These are phyloP conservation scores for Xylariaceae sp. DNA, from an alignment of 2,329 filamentous ascomycete species.

Conservation along the genomic window DNA sequence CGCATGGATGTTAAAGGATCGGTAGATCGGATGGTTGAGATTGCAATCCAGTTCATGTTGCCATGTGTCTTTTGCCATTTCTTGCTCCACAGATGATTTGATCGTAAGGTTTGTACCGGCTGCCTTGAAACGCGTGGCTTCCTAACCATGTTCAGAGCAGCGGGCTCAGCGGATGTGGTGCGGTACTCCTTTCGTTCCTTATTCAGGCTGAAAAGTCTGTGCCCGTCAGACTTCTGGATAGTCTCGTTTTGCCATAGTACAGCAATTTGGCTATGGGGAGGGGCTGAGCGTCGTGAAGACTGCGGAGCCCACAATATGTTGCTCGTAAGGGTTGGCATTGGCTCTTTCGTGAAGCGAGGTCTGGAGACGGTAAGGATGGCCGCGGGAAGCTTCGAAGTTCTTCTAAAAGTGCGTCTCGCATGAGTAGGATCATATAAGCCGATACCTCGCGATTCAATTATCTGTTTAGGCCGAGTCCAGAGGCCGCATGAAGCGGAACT, in stretches of 20 bases:
- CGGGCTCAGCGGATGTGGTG: conserved; percentile 33
- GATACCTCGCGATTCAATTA: conserved; percentile 9
- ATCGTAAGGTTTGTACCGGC: conserved; percentile 24
- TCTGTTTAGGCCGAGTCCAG: conserved; percentile 16
- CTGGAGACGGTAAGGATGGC: conserved; percentile 31
- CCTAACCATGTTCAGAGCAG: conserved; percentile 34
- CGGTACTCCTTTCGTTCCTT: conserved; percentile 30
- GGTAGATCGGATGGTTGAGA: conserved; percentile 26
- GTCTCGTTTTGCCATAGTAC: too few species aligned
- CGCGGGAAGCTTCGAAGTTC: conserved; percentile 29
- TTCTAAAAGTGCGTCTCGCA: conserved; percentile 17
- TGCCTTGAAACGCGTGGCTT: conserved; percentile 31
- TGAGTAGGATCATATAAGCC: conserved; percentile 20
- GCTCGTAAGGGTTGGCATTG: conserved; percentile 15
- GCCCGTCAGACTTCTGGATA: too few species aligned
- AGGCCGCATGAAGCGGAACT: conserved; percentile 1
- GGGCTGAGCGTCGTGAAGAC: too few species aligned
- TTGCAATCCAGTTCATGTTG: conserved; percentile 30
- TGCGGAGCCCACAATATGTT: conserved; percentile 20
- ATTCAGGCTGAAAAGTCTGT: conserved; percentile 32
- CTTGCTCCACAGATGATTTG: conserved; percentile 23
- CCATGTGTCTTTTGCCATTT: conserved; percentile 9
- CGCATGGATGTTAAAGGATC: conserved; percentile 18
- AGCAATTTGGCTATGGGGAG: too few species aligned
- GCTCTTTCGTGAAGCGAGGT: conserved; percentile 13